Evolutionary conservation across 257 asterid species (phyloP).

Genomic region (Prunella vulgaris): DNA sequence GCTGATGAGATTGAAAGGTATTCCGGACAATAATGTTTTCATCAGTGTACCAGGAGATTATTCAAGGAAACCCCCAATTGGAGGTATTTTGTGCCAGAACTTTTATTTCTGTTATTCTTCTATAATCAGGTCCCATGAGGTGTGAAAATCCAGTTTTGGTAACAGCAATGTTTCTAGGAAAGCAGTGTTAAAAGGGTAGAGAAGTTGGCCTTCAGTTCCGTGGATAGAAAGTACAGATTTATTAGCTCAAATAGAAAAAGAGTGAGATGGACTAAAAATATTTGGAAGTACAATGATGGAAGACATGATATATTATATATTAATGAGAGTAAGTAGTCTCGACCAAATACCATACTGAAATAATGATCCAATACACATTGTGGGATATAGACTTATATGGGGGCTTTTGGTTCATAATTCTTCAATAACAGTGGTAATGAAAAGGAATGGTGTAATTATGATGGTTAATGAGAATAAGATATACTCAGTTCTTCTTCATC

Average conservation of each 20-base stretch:
- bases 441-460: no score
- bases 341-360: neutral
- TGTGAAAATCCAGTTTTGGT: neutral
- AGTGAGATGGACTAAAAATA: no score
- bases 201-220: neutral
- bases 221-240: neutral
- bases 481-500: no score
- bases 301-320: no score
- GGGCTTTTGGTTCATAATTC: no score
- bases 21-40: slow-evolving; percentile 62
- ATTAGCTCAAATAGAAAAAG: neutral
- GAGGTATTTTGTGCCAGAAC: slow-evolving; percentile 48
- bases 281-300: no score
- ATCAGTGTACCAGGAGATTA: slow-evolving; percentile 92
- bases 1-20: slow-evolving; percentile 21
- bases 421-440: no score
- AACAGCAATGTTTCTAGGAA: neutral
- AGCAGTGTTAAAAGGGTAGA: neutral
- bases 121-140: neutral
- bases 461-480: no score
- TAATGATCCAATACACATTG: neutral
- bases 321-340: neutral
- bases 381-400: neutral
- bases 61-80: slow-evolving; percentile 91
- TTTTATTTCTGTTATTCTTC: neutral